These are phyloP conservation scores for Chlamydomonas applanata DNA, from an alignment of 139 green algal species.

Conservation along the genomic window DNA sequence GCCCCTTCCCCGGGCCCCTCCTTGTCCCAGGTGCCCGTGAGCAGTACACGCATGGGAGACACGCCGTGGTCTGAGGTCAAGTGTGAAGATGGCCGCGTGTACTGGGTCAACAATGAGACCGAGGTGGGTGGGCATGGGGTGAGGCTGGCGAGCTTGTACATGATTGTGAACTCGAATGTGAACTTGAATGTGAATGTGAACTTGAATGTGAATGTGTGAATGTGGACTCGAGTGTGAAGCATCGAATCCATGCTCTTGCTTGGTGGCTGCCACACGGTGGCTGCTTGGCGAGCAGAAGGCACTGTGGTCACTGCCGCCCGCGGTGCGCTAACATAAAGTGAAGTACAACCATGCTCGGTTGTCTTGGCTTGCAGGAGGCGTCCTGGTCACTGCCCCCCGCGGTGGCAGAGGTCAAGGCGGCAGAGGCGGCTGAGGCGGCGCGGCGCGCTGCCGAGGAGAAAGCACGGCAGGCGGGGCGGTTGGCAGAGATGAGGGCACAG, in stretches of 20 bases:
- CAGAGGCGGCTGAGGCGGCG: background rate
- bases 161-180: too few relatives aligned
- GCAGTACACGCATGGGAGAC: conserved; percentile 37
- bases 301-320: too few relatives aligned
- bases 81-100: conserved; percentile 70
- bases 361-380: conserved; percentile 23
- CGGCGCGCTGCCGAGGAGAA: background rate
- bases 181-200: background rate
- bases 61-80: conserved; percentile 82
- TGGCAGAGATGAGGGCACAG: background rate
- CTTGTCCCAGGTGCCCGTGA: conserved; percentile 1
- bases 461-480: background rate
- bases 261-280: background rate
- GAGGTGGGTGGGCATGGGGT: too few relatives aligned
- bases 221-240: conserved; percentile 18
- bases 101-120: conserved; percentile 68
- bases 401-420: conserved; percentile 6
- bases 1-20: too few relatives aligned
- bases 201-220: background rate
- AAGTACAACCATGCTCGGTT: too few relatives aligned
- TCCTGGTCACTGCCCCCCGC: conserved; percentile 13
- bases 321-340: too few relatives aligned
- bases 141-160: too few relatives aligned
- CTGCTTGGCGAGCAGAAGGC: too few relatives aligned
- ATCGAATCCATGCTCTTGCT: conserved; percentile 46